Base-by-base conservation (phyloP, 768 basidiomycete genomes). In the Psilocybe cyanescens region DNA sequence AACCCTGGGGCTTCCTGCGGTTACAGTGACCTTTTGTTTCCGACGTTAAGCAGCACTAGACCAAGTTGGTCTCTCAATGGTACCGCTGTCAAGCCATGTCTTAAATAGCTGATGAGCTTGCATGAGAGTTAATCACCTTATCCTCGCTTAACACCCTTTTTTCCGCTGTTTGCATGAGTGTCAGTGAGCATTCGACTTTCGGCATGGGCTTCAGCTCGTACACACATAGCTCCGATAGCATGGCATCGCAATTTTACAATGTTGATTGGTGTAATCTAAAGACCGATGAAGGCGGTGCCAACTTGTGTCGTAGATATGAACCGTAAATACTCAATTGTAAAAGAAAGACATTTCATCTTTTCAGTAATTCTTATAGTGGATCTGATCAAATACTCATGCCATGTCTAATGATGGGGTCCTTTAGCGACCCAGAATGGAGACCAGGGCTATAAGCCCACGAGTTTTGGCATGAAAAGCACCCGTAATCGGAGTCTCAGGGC, bases 301-400 rank as follows among this genome's bases (percentile, higher is more conserved):
- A 35, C 33, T 7, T 35, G 11, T 7, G 33, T 35, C 33, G 11
- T 35, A 35, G 33, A 35, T 35, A 35, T 35, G 7, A 35, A 11
- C 11, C 33, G 33, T 35, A 11, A 6, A 35, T 51, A 29, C 12
- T 53, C n/a, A 17, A 17, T 35, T 53, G 31, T 33, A 37, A 33
- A 17, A 53, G 19, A 28, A 31, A 31, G 19, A 31, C 14, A 51
- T 16, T 29, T 29, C 6, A 9, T n/a, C 30, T 30, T 53, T 8
- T 17, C n/a, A 7, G 37, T 24, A 31, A n/a, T 45, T 29, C 44
- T 14, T 35, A 24, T 17, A 17, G 52, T 58, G 46, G 30, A 58
- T 49, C 45, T 67, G 60, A 72, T 70, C 71, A 72, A 69, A 70
- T 69, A 70, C 71, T 55, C 72, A 74, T 72, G 71, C 69, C 72